Percentiles rank a stretch among this genome's conserved stretches.
These are phyloP conservation scores for Camellia sinensis DNA, from an alignment of 148 eudicot genomes.

Conservation along the genomic window DNA sequence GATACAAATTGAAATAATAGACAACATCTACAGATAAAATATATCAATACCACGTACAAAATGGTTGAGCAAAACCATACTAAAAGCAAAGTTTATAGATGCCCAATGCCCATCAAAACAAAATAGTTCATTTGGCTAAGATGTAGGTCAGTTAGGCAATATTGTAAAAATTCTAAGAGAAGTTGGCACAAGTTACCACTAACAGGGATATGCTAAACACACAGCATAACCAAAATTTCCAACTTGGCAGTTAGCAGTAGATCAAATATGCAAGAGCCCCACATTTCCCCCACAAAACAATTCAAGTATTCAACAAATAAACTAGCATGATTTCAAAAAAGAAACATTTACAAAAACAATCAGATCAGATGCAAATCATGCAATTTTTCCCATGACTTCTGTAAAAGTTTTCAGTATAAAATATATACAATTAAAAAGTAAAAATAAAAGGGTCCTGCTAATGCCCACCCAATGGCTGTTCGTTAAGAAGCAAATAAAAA, in stretches of 20 bases:
- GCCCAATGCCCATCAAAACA: constrained; percentile 6
- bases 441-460: too few species aligned
- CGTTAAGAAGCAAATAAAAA: too few species aligned
- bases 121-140: not conserved
- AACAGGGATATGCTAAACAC: too few species aligned
- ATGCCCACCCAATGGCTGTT: too few species aligned
- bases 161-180: not conserved
- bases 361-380: not conserved
- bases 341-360: not conserved
- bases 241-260: not conserved
- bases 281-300: not conserved
- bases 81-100: not conserved
- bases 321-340: not conserved
- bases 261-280: not conserved
- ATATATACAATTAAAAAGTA: too few species aligned
- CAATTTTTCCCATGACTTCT: not conserved
- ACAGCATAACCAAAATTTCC: not conserved
- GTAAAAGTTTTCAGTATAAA: not conserved
- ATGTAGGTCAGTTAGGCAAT: not conserved
- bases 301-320: not conserved
- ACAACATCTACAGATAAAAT: too few species aligned
- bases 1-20: too few species aligned
- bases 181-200: not conserved
- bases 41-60: not conserved
- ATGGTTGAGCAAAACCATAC: not conserved